Percentiles rank a stretch among this genome's conserved stretches.
phyloP scores from a whole-genome alignment of 2,329 filamentous ascomycete genomes.

The Camillea tinctor region DNA sequence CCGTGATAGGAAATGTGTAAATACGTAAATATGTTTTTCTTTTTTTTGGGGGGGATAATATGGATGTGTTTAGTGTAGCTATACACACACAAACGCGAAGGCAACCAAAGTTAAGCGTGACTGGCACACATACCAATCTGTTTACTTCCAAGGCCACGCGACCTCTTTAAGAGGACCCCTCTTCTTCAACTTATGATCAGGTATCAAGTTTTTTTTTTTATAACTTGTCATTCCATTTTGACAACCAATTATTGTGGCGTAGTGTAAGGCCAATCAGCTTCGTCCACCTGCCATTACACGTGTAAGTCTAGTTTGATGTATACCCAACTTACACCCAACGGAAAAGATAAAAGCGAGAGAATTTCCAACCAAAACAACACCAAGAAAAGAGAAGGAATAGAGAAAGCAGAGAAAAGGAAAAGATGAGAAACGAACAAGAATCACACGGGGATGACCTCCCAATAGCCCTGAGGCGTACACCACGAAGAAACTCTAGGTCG shows the following conservation, averaged over 20 bases:
- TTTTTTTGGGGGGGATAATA: background rate
- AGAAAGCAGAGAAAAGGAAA: background rate
- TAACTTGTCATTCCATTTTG: background rate
- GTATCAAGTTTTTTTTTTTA: no score
- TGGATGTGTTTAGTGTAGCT: no score
- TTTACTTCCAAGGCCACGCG: slow-evolving; percentile 12
- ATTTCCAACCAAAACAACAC: no score
- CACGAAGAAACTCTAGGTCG: slow-evolving; percentile 40
- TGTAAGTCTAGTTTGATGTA: no score
- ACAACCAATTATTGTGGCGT: no score
- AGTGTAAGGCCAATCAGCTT: no score
- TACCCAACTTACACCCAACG: no score
- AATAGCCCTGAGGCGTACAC: slow-evolving; percentile 54
- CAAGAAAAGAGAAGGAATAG: background rate
- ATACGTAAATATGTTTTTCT: background rate
- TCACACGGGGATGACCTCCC: slow-evolving; percentile 43
- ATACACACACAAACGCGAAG: slow-evolving; percentile 1
- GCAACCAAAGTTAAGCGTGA: slow-evolving; percentile 8
- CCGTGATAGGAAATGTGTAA: background rate
- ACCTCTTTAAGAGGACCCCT: slow-evolving; percentile 13
- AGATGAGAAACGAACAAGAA: slow-evolving; percentile 17
- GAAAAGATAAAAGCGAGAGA: background rate
- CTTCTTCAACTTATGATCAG: slow-evolving; percentile 7
- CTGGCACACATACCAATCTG: background rate
- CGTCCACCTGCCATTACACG: no score